Base-by-base conservation (phyloP, 805 yeast species). In the Torulaspora delbrueckii region DNA sequence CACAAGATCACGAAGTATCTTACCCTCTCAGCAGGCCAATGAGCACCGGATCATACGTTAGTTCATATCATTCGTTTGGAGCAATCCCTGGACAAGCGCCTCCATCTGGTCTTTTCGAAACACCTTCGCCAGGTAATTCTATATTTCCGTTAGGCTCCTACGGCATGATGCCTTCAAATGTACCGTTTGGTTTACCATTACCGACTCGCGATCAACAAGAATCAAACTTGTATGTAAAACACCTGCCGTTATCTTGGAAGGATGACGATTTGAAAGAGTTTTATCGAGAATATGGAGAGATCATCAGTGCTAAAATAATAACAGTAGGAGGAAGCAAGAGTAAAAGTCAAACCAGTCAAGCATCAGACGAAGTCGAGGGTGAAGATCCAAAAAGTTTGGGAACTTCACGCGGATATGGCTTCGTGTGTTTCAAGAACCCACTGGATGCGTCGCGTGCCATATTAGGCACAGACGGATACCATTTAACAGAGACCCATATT, bases 351-450 rank as follows among this genome's bases (percentile, higher is more conserved):
- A 38, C 18, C 12, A 19, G 13, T 8, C 34, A 31, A 9, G 14
- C 34, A 12, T 3, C 39, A 12, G 30, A 16, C 5, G 16, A 45
- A 19, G 34, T 14, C 5, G 32, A 28, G 13, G 43, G 39, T 9
- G 46, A 37, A 8, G 16, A 48, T 23, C 37, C 48, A 12, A 46
- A 44, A n/a, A 35, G 37, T 13, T n/a, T 56, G 24, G 65, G 63
- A 8, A 40, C 56, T 53, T 83, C 91, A 18, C 78, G 81, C 60
- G 90, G 93, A 16, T 86, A 83, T 60, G 95, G 93, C 37, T 86
- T 86, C 69, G 86, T 86, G 43, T 84, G 88, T 66, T 86, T 76
- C 60, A 80, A 78, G 56, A 69, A 69, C 51, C 82, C 85, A 45
- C 69, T 77, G 40, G 77, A 81, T 58, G 93, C 95, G 6, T 76